Percentiles rank a stretch among this genome's conserved stretches.
These are phyloP conservation scores for Isabelozyma rhagii DNA, from an alignment of 805 yeast species.

Conservation along the genomic window DNA sequence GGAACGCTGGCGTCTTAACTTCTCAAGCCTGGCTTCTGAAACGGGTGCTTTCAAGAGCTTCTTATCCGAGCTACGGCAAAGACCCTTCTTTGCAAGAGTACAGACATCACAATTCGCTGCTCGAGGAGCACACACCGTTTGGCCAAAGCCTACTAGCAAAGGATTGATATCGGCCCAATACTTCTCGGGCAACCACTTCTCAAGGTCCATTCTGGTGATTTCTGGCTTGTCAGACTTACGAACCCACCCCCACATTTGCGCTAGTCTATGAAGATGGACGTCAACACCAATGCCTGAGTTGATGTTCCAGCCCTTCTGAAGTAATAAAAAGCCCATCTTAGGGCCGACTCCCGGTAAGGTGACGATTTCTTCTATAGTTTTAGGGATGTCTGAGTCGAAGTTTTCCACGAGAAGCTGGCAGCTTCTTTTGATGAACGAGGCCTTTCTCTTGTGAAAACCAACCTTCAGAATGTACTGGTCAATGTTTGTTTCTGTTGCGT, in stretches of 20 bases:
- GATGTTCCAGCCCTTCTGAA: slow-evolving; percentile 80
- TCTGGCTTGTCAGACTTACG: slow-evolving; percentile 63
- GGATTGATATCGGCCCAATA: slow-evolving; percentile 87
- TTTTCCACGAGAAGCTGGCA: slow-evolving; percentile 48
- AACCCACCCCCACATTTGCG: slow-evolving; percentile 82
- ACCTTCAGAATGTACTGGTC: slow-evolving; percentile 72
- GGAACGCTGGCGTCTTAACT: slow-evolving; percentile 30
- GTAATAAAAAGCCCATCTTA: slow-evolving; percentile 82
- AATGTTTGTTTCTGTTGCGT: slow-evolving; percentile 51
- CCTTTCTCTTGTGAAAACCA: slow-evolving; percentile 84
- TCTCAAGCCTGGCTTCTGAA: slow-evolving; percentile 22
- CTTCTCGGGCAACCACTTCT: slow-evolving; percentile 69
- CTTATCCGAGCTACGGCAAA: slow-evolving; percentile 60
- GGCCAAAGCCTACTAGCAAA: slow-evolving; percentile 89
- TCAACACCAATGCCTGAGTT: slow-evolving; percentile 90
- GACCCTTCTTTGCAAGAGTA: slow-evolving; percentile 44
- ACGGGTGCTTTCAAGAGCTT: slow-evolving; percentile 30
- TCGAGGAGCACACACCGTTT: slow-evolving; percentile 74
- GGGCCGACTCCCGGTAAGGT: slow-evolving; percentile 92
- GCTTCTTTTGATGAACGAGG: slow-evolving; percentile 63
- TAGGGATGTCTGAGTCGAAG: slow-evolving; percentile 70
- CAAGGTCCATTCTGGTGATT: slow-evolving; percentile 61
- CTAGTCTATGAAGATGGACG: slow-evolving; percentile 80
- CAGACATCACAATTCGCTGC: slow-evolving; percentile 73
- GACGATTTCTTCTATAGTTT: slow-evolving; percentile 59